Base-by-base conservation (phyloP, 2,329 filamentous ascomycete genomes). In the Trichoderma koningii region DNA sequence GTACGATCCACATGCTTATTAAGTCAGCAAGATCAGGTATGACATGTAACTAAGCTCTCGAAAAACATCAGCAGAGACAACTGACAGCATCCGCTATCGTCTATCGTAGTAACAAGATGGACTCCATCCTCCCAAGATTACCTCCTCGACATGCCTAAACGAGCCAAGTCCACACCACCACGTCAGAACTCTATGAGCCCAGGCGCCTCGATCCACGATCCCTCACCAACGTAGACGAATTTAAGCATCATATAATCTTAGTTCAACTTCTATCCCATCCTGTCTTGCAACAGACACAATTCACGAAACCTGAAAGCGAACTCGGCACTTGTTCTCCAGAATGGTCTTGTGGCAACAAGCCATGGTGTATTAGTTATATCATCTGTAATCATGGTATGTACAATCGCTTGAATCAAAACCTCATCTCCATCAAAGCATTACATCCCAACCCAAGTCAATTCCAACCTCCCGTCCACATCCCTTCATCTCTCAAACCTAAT, bases 101-200 rank as follows among this genome's bases (percentile, higher is more conserved):
- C 34, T 14, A 14, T 38, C 34, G 34, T n/a, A 38, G 34, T 14
- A 38, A 38, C 7, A 3, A 38, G 34, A 38, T 0, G 14, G 10
- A 14, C 34, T 38, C 12, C 2, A 2, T 38, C 3, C 7, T 10
- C 7, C 34, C 34, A 38, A 14, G 5, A 2, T 3, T 10, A 10
- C 19, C 56, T 60, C 45, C 30, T 50, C 26, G 57, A 62, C 57
- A 62, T 62, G 26, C 57, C 57, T 62, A 62, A 62, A 62, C n/a
- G 34, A 62, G 57, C n/a, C 21, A 62, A 52, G 47, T 52, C 10
- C 23, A 3, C n/a, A 23, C 44, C 17, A 3, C 7, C 44, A 26
- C 23, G 59, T 62, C 59, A 62, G 59, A 62, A 53, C 59, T 53
- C n/a, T 62, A 51, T 52, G 48, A 38, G 28, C 19, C 7, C n/a